Evolutionary conservation across 1,284 basidiomycete species (phyloP), one percentile per base, ranked within the genome.

Genomic region (Leucoagaricus sp.): DNA sequence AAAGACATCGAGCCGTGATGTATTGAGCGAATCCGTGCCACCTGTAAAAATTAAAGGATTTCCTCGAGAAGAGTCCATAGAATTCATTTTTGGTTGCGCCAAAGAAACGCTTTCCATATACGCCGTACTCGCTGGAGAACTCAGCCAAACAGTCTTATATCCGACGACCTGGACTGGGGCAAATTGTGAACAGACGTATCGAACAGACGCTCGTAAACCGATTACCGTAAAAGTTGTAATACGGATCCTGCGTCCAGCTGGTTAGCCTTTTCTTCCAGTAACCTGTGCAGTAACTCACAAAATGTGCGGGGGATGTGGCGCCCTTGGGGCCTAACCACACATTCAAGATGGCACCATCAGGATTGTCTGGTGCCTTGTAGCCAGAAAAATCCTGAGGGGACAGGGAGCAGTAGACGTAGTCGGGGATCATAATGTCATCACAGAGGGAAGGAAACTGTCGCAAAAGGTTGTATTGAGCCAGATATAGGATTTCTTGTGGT

Each of bases 101-200:
- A 42, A 9, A 49, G 50, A 56, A 55, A 49, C 4, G 82, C 72
- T 63, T 23, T 85, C 82, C 87, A 94, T 90, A 53, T 71, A 74
- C 0, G 72, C 54, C 0, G 78, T 73, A 15, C 75, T 67, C 5
- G 69, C 65, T 2, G 93, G 93, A 15, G 94, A 90, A 0, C 94
- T 93, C 31, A 98, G 75, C 94, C 96, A 98, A n/a, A 98, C 82
- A 4, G 88, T 90, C 72, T 98, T 98, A 13, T 76, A 72, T 9
- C 96, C 96, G 2, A 93, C 86, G 4, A 96, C 83, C 76, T 98
- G 96, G 0, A 87, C 93, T 94, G 61, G 45, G 44, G 17, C 33
- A 25, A 42, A 45, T 54, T 49, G 19, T 19, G 41, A 12, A 8
- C 10, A 4, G 25, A 23, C n/a, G n/a, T n/a, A n/a, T n/a, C n/a